A percentile compares a stretch with the other conserved stretches of the same genome.
Conservation (phyloP, 2,329 filamentous ascomycete genomes). For the Phyllosticta capitalensis region DNA sequence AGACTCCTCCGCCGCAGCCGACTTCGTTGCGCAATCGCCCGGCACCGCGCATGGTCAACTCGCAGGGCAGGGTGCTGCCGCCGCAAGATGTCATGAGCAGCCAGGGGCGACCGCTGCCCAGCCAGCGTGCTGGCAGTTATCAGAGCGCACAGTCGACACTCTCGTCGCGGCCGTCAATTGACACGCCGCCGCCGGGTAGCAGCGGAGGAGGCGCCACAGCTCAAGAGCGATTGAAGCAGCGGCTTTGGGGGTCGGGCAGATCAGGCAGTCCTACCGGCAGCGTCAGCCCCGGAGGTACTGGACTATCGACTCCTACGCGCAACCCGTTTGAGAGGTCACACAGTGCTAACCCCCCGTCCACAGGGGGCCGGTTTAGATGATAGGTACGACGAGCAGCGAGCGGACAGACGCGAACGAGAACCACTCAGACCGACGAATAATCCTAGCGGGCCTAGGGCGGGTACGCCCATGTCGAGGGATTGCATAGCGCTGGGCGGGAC, state of each 20-base stretch:
- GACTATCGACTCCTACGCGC: conserved; percentile 11
- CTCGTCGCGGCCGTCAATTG: conserved; percentile 27
- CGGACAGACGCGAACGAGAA: neutral
- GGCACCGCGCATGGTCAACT: conserved; percentile 35
- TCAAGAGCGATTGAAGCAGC: conserved; percentile 72
- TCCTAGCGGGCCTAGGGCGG: conserved; percentile 10
- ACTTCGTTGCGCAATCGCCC: conserved; percentile 32
- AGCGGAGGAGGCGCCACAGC: conserved; percentile 47
- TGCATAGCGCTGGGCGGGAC: conserved; percentile 8
- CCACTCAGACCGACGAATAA: neutral
- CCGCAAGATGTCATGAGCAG: conserved; percentile 17
- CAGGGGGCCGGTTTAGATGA: conserved; percentile 3
- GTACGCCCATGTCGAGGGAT: neutral
- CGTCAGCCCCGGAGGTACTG: conserved; percentile 9
- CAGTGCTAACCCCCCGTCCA: conserved; percentile 7
- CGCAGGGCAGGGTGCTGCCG: conserved; percentile 22
- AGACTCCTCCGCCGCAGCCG: conserved; percentile 30
- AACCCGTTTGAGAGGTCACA: conserved; percentile 20
- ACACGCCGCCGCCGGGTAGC: conserved; percentile 28
- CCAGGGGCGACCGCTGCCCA: conserved; percentile 55
- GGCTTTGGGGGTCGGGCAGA: conserved; percentile 61
- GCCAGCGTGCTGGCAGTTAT: conserved; percentile 65
- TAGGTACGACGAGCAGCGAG: neutral
- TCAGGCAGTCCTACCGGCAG: conserved; percentile 44
- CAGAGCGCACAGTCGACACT: conserved; percentile 41